Base-by-base conservation (phyloP, 2,329 filamentous ascomycete species). In the Sarocladium strictum region DNA sequence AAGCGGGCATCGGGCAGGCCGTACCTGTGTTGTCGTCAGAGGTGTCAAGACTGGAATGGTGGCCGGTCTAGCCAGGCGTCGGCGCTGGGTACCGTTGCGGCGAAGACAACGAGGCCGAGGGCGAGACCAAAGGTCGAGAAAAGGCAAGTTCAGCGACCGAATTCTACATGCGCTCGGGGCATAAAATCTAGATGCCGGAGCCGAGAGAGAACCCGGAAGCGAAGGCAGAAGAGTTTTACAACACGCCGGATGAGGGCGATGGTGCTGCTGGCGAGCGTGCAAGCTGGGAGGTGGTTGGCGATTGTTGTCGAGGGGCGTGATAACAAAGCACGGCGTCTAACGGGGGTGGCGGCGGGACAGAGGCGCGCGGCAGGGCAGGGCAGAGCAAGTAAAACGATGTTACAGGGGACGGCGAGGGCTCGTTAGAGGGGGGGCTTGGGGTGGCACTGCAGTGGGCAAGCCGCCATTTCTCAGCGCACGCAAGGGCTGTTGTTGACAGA, bases 291-390 rank as follows among this genome's bases (percentile, higher is more conserved):
- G n/a, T 21, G 47, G 47, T 32, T 35, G 29, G 27, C 17, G 47
- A 51, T 51, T 51, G 47, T 51, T 51, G 47, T 51, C 47, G 47
- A 51, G 47, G 47, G 47, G 27, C 27, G 40, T 35, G 47, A 51
- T 35, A 51, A 51, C 47, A 51, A 51, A 51, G 47, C 26, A 9
- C 29, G 19, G 47, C 47, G 47, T 32, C 10, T 33, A 51, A 15
- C 7, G 11, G n/a, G 47, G 26, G 17, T 35, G 47, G 47, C 35
- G 47, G 47, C 47, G 26, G 26, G 47, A 35, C 19, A 23, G 47
- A 51, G 17, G 47, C 26, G 47, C 47, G 27, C 27, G 27, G n/a
- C 47, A 51, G 47, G n/a, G 47, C 4, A 32, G 26, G 43, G 43
- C 21, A 27, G 40, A 19, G 21, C 40, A 43, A 17, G 7, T 21